phyloP scores from a whole-genome alignment of 2,329 filamentous ascomycete species.

The Talaromyces sp. region DNA sequence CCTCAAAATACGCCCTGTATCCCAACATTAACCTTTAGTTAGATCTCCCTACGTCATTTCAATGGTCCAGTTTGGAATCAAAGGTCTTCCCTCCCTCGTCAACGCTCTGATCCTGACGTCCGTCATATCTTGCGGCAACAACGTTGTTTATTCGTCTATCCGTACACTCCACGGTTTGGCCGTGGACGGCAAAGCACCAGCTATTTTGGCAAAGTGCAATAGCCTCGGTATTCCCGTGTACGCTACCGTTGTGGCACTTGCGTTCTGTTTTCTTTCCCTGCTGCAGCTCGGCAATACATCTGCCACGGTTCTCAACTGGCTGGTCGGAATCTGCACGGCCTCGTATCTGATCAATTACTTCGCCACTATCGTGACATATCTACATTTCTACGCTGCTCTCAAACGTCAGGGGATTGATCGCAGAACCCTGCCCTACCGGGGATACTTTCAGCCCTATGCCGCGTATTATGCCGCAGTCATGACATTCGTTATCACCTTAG shows the following conservation, averaged over 20 bases:
- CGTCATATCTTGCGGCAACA: conserved; percentile 70
- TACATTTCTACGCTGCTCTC: conserved; percentile 58
- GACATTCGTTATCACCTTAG: conserved; percentile 66
- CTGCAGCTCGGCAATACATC: conserved; percentile 55
- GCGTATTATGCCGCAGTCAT: conserved; percentile 62
- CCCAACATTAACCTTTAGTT: background rate
- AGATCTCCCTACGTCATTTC: conserved; percentile 67
- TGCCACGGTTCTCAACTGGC: conserved; percentile 54
- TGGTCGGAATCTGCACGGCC: conserved; percentile 53
- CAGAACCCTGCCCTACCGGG: conserved; percentile 54
- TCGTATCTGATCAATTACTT: conserved; percentile 61
- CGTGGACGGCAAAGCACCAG: conserved; percentile 62
- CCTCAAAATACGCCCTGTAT: background rate
- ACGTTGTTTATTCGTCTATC: conserved; percentile 67
- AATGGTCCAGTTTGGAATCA: conserved; percentile 57
- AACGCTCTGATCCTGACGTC: conserved; percentile 68
- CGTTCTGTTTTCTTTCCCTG: conserved; percentile 62
- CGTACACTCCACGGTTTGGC: conserved; percentile 69
- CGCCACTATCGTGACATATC: conserved; percentile 57
- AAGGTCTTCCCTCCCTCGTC: conserved; percentile 57
- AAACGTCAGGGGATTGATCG: conserved; percentile 54
- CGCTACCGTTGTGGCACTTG: conserved; percentile 54
- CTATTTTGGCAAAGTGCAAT: conserved; percentile 64
- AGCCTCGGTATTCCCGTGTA: conserved; percentile 63
- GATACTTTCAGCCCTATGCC: conserved; percentile 65